These are phyloP conservation scores for Elongisporangium anandrum DNA, from an alignment of 352 stramenopile species.

Conservation along the genomic window DNA sequence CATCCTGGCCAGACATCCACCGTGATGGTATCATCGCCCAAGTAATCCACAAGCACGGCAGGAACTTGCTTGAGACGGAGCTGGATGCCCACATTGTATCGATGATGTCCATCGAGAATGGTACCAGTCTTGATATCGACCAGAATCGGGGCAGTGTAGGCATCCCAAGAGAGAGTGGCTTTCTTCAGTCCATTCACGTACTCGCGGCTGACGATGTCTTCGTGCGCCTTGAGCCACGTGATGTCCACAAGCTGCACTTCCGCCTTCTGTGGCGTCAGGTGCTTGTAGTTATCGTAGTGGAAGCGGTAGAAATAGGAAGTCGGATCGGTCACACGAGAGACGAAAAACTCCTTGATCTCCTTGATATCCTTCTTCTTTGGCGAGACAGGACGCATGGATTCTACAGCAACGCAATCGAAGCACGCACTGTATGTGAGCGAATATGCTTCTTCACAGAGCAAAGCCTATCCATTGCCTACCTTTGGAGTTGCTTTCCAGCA, in stretches of 20 bases:
- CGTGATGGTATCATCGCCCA: conserved; percentile 64
- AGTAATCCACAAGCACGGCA: conserved; percentile 75
- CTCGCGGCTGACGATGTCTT: conserved; percentile 79
- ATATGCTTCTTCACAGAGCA: neutral
- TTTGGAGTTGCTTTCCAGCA: conserved; percentile 25
- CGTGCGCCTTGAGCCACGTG: conserved; percentile 80
- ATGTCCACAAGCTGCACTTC: conserved; percentile 81
- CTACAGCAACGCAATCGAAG: neutral
- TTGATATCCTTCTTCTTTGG: conserved; percentile 15
- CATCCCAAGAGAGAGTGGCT: conserved; percentile 76
- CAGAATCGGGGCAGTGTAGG: conserved; percentile 76
- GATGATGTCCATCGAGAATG: conserved; percentile 83
- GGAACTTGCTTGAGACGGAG: conserved; percentile 70
- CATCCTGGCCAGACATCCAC: conserved; percentile 80
- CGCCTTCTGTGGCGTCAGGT: conserved; percentile 66
- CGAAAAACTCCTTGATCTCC: conserved; percentile 70
- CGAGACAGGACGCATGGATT: neutral
- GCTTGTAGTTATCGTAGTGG: conserved; percentile 58
- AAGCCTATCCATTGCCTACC: conserved; percentile 2
- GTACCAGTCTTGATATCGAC: conserved; percentile 74
- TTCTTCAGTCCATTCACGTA: conserved; percentile 73
- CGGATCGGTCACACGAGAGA: conserved; percentile 74
- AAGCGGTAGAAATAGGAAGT: conserved; percentile 88
- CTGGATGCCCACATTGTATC: conserved; percentile 74
- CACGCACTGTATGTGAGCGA: neutral